phyloP scores from a whole-genome alignment of 2,329 filamentous ascomycete species.

The Colletotrichum liaoningense region DNA sequence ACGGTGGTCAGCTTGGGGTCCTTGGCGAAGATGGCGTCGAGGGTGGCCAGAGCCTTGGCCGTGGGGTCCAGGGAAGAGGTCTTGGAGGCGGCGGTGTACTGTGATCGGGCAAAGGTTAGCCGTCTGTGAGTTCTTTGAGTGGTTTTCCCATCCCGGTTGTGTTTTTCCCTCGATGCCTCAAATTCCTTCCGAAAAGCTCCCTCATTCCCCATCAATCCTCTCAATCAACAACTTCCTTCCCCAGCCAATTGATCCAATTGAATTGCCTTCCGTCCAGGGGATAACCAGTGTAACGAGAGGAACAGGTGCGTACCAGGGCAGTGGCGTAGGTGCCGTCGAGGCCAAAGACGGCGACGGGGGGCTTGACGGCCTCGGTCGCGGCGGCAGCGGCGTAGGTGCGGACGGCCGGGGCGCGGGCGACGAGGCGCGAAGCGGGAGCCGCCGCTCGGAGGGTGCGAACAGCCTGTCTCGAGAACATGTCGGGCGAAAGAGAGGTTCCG shows the following conservation, averaged over 20 bases:
- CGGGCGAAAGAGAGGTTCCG: conserved; percentile 41
- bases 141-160: background rate
- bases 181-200: background rate
- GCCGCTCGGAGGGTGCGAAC: conserved; percentile 67
- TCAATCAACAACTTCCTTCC: background rate
- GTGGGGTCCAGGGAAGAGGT: conserved; percentile 85
- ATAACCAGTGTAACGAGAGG: background rate
- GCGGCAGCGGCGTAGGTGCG: conserved; percentile 80
- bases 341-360: conserved; percentile 92
- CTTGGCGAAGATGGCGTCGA: conserved; percentile 79
- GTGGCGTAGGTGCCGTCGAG: conserved; percentile 98
- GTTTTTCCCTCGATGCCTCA: background rate
- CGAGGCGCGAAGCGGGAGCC: conserved; percentile 65
- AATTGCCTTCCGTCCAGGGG: background rate
- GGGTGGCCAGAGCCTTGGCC: conserved; percentile 80
- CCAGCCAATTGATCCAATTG: conserved; percentile 38
- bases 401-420: conserved; percentile 65
- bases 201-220: conserved; percentile 16
- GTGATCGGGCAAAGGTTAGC: conserved; percentile 45
- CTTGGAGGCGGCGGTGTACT: conserved; percentile 98
- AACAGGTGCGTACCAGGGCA: conserved; percentile 83
- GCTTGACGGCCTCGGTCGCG: conserved; percentile 76
- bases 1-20: conserved; percentile 84
- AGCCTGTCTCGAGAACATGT: conserved; percentile 71
- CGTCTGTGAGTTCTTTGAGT: background rate